Evolutionary conservation across 441 rosid genomes (phyloP), one percentile per base, ranked within the genome.

Genomic region (Arabidopsis hybrid): DNA sequence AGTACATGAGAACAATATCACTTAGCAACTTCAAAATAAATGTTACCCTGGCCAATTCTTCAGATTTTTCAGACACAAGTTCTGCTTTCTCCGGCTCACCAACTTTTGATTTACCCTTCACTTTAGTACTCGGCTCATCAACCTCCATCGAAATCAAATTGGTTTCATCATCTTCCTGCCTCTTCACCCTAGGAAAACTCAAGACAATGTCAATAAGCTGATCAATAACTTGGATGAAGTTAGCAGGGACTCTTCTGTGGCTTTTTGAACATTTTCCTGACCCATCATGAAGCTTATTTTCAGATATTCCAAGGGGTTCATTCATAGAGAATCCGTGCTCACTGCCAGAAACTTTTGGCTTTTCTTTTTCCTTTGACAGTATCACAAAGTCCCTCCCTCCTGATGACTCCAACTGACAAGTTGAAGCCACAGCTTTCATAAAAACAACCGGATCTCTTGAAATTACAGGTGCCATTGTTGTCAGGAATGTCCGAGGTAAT

Each of bases 151-250:
- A 84, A 31, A 78, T 77, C 36, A 78, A 75, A 66, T 82, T 85
- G 69, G 65, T 64, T 38, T 18, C 75, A 85, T 74, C 81, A 78
- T 78, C 88, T 71, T 85, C 95, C 80, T 79, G 90, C 74, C 83
- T 75, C 81, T 81, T 81, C 5, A 58, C 84, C 59, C 83, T 65
- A 72, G 91, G 93, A 76, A 81, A 93, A 76, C 84, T 93, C 85
- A 91, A 62, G 32, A 96, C 84, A 78, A 89, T 88, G 76, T 96
- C 98, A 82, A 96, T 93, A 80, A 96, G 98, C 84, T 90, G 99
- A 80, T 96, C 98, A 75, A 96, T 89, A 58, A 93, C 98, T 81
- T 87, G 96, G 35, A 88, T 79, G 59, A 95, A 88, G 83, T 88
- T 91, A 32, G 91, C 85, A 52, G 99, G 98, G 75, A 89, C 81